Evolutionary conservation across 495 filamentous ascomycete species (phyloP).

Genomic region (Aeminium ludgeri): DNA sequence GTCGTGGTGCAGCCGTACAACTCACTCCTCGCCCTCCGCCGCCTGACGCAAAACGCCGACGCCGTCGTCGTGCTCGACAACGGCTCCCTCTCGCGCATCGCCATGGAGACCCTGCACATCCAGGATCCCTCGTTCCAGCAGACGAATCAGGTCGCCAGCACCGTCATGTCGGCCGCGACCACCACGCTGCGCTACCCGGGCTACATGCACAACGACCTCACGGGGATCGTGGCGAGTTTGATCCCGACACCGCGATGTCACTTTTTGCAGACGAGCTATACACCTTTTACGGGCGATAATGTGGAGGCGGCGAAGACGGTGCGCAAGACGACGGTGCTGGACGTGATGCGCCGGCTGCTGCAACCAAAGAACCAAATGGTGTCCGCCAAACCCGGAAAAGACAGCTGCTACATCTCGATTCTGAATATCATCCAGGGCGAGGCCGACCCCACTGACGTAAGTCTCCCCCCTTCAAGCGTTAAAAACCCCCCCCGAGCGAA

Average conservation of each 20-base stretch:
- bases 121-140: slow-evolving; percentile 90
- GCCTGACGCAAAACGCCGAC: slow-evolving; percentile 89
- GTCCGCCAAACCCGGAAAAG: slow-evolving; percentile 83
- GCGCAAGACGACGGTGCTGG: slow-evolving; percentile 90
- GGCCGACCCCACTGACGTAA: slow-evolving; percentile 84
- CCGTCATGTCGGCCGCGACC: slow-evolving; percentile 96
- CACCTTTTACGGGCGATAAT: slow-evolving; percentile 87
- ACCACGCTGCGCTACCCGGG: slow-evolving; percentile 92
- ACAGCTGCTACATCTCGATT: slow-evolving; percentile 96
- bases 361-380: slow-evolving; percentile 99
- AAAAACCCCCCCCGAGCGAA: neutral
- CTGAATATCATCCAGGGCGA: slow-evolving; percentile 97
- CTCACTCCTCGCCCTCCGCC: slow-evolving; percentile 76
- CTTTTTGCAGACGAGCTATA: slow-evolving; percentile 96
- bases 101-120: slow-evolving; percentile 82
- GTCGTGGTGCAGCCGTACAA: slow-evolving; percentile 98
- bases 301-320: slow-evolving; percentile 94
- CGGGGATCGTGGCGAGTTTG: slow-evolving; percentile 85
- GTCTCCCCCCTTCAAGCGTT: slow-evolving; percentile 6
- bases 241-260: slow-evolving; percentile 94
- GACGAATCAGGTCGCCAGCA: slow-evolving; percentile 91
- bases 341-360: slow-evolving; percentile 88
- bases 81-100: slow-evolving; percentile 81
- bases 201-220: slow-evolving; percentile 99
- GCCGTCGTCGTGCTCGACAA: slow-evolving; percentile 97